Percentiles rank a stretch among this genome's conserved stretches.
Conservation (phyloP, 805 yeast genomes). For the Isabelozyma gotoi region DNA sequence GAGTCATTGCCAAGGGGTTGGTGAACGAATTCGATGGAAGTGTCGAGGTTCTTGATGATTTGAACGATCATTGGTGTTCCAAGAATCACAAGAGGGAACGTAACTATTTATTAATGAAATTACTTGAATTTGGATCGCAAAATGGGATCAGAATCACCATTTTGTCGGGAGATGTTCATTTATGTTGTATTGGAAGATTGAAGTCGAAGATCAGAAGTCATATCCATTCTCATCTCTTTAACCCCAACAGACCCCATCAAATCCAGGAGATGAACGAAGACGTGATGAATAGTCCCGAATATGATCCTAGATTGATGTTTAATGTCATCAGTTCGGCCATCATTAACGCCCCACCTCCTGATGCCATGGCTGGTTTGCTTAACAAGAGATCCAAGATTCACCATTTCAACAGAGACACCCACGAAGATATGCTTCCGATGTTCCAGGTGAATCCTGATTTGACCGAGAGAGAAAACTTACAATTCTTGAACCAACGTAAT, state of each 20-base stretch:
- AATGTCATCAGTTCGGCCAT: slow-evolving; percentile 90
- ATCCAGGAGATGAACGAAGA: slow-evolving; percentile 37
- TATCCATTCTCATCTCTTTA: slow-evolving; percentile 33
- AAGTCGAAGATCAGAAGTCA: slow-evolving; percentile 51
- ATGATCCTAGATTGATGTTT: slow-evolving; percentile 74
- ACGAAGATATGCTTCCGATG: slow-evolving; percentile 79
- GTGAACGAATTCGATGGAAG: slow-evolving; percentile 92
- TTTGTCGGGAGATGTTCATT: slow-evolving; percentile 90
- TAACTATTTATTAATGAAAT: slow-evolving; percentile 58
- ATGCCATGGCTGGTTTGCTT: slow-evolving; percentile 74
- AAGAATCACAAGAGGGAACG: slow-evolving; percentile 83
- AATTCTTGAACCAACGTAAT: slow-evolving; percentile 66
- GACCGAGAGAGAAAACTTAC: slow-evolving; percentile 42
- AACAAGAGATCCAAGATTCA: slow-evolving; percentile 69
- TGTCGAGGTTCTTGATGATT: slow-evolving; percentile 86
- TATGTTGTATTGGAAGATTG: slow-evolving; percentile 81
- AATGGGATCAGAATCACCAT: slow-evolving; percentile 76
- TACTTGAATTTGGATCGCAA: slow-evolving; percentile 65
- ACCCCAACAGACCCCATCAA: slow-evolving; percentile 21
- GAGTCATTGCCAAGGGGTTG: slow-evolving; percentile 61
- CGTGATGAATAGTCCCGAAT: slow-evolving; percentile 51
- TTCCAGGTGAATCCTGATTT: slow-evolving; percentile 64
- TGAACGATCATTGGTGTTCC: slow-evolving; percentile 97
- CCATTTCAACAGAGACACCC: slow-evolving; percentile 60
- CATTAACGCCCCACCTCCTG: slow-evolving; percentile 90